Conservation (phyloP, 208 protist species). For the Acanthamoeba royreba region DNA sequence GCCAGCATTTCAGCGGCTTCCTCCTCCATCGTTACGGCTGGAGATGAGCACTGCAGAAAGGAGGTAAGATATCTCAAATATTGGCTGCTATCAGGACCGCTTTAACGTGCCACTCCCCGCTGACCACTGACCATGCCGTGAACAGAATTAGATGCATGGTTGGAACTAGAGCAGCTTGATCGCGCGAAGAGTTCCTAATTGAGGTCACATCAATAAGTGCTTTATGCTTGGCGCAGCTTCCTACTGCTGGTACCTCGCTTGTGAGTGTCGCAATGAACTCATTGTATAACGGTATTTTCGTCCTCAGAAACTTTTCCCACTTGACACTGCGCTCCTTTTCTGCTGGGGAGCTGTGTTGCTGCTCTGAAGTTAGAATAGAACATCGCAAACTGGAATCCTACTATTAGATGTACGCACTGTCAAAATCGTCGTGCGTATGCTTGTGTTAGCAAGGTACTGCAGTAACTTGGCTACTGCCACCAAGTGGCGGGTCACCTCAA, state of each 20-base stretch:
- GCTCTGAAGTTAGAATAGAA: too few relatives aligned
- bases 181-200: too few relatives aligned
- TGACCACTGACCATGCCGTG: neutral
- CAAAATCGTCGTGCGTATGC: neutral
- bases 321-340: neutral
- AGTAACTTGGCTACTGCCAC: neutral
- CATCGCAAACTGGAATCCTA: too few relatives aligned
- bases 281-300: neutral
- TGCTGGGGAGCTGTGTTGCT: neutral
- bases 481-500: neutral
- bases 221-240: too few relatives aligned
- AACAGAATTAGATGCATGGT: too few relatives aligned
- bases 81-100: neutral
- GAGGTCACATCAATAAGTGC: too few relatives aligned
- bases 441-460: conserved; percentile 15
- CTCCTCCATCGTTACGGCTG: neutral
- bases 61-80: neutral
- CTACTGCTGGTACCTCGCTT: conserved; percentile 8
- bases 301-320: neutral
- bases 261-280: neutral
- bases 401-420: neutral
- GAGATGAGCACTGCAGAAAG: neutral
- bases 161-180: too few relatives aligned
- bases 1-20: neutral
- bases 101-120: neutral